These are phyloP conservation scores for Posidonia oceanica DNA, from an alignment of 116 monocot genomes.

Conservation along the genomic window DNA sequence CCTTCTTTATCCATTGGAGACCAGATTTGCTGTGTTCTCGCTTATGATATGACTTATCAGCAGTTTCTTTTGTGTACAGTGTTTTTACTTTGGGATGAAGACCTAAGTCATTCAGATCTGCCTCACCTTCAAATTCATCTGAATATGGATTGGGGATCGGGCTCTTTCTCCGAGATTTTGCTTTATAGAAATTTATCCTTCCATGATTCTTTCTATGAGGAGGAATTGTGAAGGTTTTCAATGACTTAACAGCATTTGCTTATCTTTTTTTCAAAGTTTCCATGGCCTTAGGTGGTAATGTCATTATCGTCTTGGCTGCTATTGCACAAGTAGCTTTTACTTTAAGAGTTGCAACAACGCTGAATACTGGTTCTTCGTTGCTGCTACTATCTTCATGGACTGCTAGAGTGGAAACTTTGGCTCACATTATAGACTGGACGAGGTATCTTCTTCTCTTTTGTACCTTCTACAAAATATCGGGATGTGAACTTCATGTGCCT, in stretches of 20 bases:
- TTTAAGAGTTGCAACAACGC: neutral
- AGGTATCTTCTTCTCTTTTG: neutral
- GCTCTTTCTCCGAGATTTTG: neutral
- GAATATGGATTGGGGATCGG: neutral
- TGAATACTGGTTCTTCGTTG: neutral
- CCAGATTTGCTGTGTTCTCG: neutral
- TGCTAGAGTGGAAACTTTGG: neutral
- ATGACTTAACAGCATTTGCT: neutral
- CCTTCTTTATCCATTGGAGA: neutral
- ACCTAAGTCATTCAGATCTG: neutral
- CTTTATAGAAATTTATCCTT: neutral
- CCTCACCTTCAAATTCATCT: neutral
- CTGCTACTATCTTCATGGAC: neutral
- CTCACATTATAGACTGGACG: neutral
- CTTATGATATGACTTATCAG: neutral
- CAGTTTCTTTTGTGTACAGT: neutral
- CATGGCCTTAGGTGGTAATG: neutral
- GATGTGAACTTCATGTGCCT: neutral
- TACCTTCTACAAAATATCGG: neutral
- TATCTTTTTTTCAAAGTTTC: neutral
- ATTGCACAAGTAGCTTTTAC: neutral
- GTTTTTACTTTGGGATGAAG: neutral
- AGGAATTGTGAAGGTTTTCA: neutral
- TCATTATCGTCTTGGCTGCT: neutral
- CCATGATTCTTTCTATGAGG: accelerated